Evolutionary conservation across 2,329 filamentous ascomycete species (phyloP).

Genomic region (Calonectria multiphialidica): DNA sequence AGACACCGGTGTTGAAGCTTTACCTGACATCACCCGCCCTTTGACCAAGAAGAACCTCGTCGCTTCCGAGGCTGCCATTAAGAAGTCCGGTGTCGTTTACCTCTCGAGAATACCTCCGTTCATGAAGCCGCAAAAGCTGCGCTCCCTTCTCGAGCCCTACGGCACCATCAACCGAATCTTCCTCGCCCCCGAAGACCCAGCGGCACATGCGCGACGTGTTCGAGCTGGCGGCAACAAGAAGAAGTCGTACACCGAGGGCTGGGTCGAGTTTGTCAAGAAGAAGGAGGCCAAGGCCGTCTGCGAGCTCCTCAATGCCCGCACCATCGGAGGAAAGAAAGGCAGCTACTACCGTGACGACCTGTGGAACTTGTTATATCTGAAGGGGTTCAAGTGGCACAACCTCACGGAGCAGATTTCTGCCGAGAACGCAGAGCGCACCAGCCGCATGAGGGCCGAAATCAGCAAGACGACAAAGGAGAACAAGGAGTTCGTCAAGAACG

Average conservation of each 20-base stretch:
- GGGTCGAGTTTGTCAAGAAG: constrained; percentile 86
- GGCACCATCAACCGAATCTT: constrained; percentile 84
- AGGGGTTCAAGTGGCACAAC: constrained; percentile 85
- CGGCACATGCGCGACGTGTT: constrained; percentile 74
- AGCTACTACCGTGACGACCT: constrained; percentile 88
- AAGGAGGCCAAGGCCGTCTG: constrained; percentile 81
- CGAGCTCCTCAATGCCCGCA: constrained; percentile 81
- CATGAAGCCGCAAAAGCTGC: constrained; percentile 86
- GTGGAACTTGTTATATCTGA: constrained; percentile 86
- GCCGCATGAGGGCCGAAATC: constrained; percentile 83
- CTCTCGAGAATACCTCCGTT: constrained; percentile 88
- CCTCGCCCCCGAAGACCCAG: constrained; percentile 80
- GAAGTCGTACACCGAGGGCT: constrained; percentile 84
- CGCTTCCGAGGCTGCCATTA: constrained; percentile 72
- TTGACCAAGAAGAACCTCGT: constrained; percentile 77
- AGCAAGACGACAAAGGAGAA: constrained; percentile 82
- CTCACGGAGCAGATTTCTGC: constrained; percentile 82
- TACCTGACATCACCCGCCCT: constrained; percentile 65
- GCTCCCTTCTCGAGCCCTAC: constrained; percentile 80
- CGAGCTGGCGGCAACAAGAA: constrained; percentile 86
- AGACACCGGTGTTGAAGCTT: constrained; percentile 46
- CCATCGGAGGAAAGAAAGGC: constrained; percentile 86
- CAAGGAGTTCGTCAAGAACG: constrained; percentile 82
- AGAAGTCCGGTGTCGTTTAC: constrained; percentile 85
- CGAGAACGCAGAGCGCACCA: constrained; percentile 84